Conservation (phyloP, 1,139 yeast species). For the Yamadazyma membranifaciens region DNA sequence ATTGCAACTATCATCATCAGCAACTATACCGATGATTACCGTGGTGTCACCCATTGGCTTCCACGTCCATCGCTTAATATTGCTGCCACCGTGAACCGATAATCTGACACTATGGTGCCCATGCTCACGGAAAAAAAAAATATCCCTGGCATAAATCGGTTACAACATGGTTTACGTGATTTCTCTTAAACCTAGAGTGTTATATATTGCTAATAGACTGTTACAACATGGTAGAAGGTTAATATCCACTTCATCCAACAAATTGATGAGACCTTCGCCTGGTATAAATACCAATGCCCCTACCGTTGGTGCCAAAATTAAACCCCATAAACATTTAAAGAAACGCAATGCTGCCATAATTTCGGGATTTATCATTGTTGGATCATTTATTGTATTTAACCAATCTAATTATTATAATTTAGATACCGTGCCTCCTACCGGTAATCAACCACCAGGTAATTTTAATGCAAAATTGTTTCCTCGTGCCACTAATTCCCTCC, state of each 20-base stretch:
- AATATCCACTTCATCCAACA: constrained; percentile 14
- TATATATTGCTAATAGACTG: constrained; percentile 27
- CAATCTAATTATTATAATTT: constrained; percentile 43
- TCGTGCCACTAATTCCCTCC: constrained; percentile 3
- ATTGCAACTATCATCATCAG: too few species aligned
- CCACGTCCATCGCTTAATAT: too few species aligned
- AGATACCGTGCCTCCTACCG: constrained; percentile 36
- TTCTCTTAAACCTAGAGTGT: constrained; percentile 29
- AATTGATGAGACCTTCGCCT: constrained; percentile 11
- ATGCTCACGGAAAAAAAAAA: constrained; percentile 4
- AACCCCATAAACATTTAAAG: constrained; percentile 17
- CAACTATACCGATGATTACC: too few species aligned
- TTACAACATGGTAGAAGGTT: constrained; percentile 17
- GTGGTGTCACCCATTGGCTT: too few species aligned
- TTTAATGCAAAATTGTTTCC: constrained; percentile 7
- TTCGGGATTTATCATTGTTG: constrained; percentile 46
- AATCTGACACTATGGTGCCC: too few species aligned
- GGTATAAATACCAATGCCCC: constrained; percentile 12
- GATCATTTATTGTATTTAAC: constrained; percentile 42
- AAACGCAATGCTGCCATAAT: constrained; percentile 41
- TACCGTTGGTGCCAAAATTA: constrained; percentile 5
- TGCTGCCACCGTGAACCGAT: too few species aligned
- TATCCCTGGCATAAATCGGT: background rate
- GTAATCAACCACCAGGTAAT: constrained; percentile 10
- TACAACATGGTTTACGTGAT: constrained; percentile 28